A percentile compares a stretch with the other conserved stretches of the same genome.
phyloP scores from a whole-genome alignment of 495 filamentous ascomycete species.

The Lophiotrema nucula region DNA sequence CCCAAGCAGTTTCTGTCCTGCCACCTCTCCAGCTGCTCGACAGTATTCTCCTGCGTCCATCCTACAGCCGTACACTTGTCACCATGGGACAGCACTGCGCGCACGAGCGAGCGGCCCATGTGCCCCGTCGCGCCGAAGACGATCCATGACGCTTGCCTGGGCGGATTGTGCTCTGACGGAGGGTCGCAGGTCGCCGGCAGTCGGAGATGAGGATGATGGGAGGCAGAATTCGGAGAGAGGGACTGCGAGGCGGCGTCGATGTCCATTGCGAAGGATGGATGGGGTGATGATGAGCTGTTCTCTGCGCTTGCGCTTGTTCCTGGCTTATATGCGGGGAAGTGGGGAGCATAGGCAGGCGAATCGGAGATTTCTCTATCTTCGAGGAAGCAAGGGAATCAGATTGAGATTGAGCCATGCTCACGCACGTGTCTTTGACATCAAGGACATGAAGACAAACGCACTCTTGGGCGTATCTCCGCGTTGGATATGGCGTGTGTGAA shows the following conservation, averaged over 20 bases:
- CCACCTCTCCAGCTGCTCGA: constrained; percentile 66
- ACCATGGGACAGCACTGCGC: constrained; percentile 71
- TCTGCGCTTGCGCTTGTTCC: no score
- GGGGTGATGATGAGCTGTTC: background rate
- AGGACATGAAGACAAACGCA: no score
- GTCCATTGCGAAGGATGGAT: constrained; percentile 22
- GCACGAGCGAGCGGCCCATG: constrained; percentile 87
- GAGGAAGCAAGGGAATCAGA: no score
- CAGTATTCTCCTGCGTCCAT: constrained; percentile 74
- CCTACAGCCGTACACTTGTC: constrained; percentile 91
- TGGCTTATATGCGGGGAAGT: background rate
- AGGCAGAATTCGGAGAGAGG: constrained; percentile 31
- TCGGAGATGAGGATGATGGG: constrained; percentile 31
- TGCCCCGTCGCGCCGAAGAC: constrained; percentile 94
- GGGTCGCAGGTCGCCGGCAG: constrained; percentile 40
- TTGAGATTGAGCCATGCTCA: no score
- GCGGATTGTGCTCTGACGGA: constrained; percentile 37
- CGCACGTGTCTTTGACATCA: no score
- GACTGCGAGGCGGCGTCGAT: constrained; percentile 27
- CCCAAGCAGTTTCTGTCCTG: constrained; percentile 67
- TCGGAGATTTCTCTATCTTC: background rate
- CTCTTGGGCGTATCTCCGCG: no score
- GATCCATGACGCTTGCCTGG: constrained; percentile 38
- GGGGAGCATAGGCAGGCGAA: background rate
- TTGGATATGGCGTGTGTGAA: no score